A percentile compares a stretch with the other conserved stretches of the same genome.
These are phyloP conservation scores for Phanerochaete carnosa DNA, from an alignment of 768 basidiomycete species.

Conservation along the genomic window DNA sequence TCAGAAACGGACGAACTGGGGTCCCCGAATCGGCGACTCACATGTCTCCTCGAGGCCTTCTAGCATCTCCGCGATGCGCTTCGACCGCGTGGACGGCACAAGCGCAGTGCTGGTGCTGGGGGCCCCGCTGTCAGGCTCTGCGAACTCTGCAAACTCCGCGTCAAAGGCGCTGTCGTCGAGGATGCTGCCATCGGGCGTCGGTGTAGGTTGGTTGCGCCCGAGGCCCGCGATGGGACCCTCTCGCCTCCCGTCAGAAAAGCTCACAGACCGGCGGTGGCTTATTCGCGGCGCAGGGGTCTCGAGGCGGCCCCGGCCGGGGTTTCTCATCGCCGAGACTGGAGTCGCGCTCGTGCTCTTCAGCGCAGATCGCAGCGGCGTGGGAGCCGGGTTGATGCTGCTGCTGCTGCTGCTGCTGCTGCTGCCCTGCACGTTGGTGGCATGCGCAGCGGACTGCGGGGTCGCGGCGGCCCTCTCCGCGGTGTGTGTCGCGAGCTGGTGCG, in stretches of 20 bases:
- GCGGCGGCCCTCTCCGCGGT: background rate
- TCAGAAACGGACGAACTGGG: too few relatives aligned
- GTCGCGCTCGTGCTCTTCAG: slow-evolving; percentile 46
- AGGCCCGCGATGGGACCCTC: slow-evolving; percentile 84
- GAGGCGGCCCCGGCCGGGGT: slow-evolving; percentile 43
- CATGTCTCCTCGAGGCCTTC: slow-evolving; percentile 67
- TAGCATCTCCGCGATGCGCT: slow-evolving; percentile 80
- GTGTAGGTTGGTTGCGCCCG: slow-evolving; percentile 36
- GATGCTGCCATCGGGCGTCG: slow-evolving; percentile 28
- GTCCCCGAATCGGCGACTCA: too few relatives aligned
- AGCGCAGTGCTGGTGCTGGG: slow-evolving; percentile 23
- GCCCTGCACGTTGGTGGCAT: too few relatives aligned
- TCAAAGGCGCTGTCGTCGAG: slow-evolving; percentile 22
- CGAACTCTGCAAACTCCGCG: slow-evolving; percentile 19
- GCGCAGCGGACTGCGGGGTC: slow-evolving; percentile 13
- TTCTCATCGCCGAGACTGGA: slow-evolving; percentile 56
- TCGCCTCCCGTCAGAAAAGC: slow-evolving; percentile 92
- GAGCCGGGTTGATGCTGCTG: slow-evolving; percentile 19
- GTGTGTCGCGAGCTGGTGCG: slow-evolving; percentile 17
- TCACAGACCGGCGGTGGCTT: slow-evolving; percentile 78
- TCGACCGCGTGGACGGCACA: slow-evolving; percentile 66
- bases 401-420: slow-evolving; percentile 7
- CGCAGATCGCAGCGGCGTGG: slow-evolving; percentile 37
- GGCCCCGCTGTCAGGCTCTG: slow-evolving; percentile 13
- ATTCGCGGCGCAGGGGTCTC: slow-evolving; percentile 51